Percentiles rank a stretch among this genome's conserved stretches.
phyloP scores from a whole-genome alignment of 371 early-diverging fungal genomes.

The Fennellomyces sp. region DNA sequence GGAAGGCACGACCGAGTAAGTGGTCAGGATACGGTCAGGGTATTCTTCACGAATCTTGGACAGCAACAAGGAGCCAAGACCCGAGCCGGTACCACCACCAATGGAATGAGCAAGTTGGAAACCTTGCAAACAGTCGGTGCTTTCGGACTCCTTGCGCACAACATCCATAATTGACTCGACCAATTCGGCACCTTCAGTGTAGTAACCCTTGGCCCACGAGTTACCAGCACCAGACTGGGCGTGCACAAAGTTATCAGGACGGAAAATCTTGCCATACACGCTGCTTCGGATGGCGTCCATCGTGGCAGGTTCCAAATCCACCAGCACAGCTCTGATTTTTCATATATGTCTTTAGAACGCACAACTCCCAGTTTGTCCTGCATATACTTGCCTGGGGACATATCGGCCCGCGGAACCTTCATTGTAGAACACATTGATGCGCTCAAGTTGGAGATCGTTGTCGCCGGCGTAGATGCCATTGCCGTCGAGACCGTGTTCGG shows the following conservation, averaged over 20 bases:
- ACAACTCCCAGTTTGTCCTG: not conserved
- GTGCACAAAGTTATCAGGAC: conserved; percentile 88
- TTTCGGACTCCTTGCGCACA: conserved; percentile 85
- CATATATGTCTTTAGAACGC: not conserved
- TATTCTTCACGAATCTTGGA: conserved; percentile 93
- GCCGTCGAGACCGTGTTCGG: conserved; percentile 90
- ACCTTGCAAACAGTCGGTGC: conserved; percentile 86
- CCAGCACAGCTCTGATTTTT: conserved; percentile 83
- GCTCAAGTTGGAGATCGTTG: conserved; percentile 91
- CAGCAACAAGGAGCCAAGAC: conserved; percentile 84
- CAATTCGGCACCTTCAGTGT: conserved; percentile 92
- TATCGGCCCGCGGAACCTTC: conserved; percentile 87
- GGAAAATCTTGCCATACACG: conserved; percentile 73
- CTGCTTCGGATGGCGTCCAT: conserved; percentile 92
- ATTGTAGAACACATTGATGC: conserved; percentile 97
- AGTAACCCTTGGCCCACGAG: conserved; percentile 94
- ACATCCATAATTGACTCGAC: conserved; percentile 83
- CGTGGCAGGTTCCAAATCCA: conserved; percentile 99
- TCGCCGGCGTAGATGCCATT: conserved; percentile 82
- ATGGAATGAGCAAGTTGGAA: conserved; percentile 89
- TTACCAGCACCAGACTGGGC: conserved; percentile 93
- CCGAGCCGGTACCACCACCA: conserved; percentile 91
- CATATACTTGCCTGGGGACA: conserved; percentile 67
- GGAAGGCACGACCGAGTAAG: conserved; percentile 94
- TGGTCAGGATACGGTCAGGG: conserved; percentile 92